Base-by-base conservation (phyloP, 2,329 filamentous ascomycete genomes). In the Septoria linicola region DNA sequence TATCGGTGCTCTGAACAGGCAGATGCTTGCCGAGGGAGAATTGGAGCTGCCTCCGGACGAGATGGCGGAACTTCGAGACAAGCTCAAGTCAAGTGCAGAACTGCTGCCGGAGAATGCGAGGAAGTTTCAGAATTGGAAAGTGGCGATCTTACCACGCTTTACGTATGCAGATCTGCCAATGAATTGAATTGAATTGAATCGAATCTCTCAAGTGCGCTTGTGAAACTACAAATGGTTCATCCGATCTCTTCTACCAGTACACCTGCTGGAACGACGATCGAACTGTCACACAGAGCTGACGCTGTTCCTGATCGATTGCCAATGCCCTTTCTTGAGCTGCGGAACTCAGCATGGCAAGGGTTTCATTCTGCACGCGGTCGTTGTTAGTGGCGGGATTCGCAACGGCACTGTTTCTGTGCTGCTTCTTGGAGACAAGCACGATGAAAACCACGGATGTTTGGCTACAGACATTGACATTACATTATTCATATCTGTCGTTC, bases 51-150 rank as follows among this genome's bases (percentile, higher is more conserved):
- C 54, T n/a, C 20, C 36, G 1, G 45, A 47, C 3, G 63, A 66
- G 32, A 49, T 60, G 41, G 21, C 51, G 65, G 69, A 66, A 8
- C 68, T 89, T 20, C 63, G 71, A 8, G 63, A 62, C 6, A 83
- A 63, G 53, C 40, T 67, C 50, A 41, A 61, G 35, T 19, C 63
- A 34, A 55, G 66, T 51, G 52, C 50, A 14, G 20, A 7, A 35
- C 55, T 66, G 47, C 59, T 66, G 27, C 60, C 65, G 30, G 57
- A 49, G 11, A 48, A 52, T 37, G 57, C 54, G 21, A 50, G 48
- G 13, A 59, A 45, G 16, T 61, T 61, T 36, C 59, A 59, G 30
- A 27, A 49, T 4, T 61, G 59, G 59, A 47, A 54, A n/a, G 59
- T 61, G n/a, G 54, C 57, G 21, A 45, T 61, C 11, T 34, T 61